These are phyloP conservation scores for Colletotrichum sp. DNA, from an alignment of 2,329 filamentous ascomycete species.

Conservation along the genomic window DNA sequence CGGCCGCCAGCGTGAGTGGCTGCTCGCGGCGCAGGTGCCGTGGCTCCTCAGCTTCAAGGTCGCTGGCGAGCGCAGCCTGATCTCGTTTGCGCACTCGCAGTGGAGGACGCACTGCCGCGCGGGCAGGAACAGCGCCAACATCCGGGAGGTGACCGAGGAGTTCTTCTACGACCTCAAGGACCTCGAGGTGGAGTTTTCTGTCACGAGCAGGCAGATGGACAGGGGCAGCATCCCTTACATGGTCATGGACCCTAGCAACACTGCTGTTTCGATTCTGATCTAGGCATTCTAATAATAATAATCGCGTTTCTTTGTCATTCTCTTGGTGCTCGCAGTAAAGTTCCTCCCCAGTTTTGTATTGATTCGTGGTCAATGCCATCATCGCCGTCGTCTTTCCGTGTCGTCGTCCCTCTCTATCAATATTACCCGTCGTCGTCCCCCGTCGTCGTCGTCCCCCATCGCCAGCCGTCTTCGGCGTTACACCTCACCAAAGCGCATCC, in stretches of 20 bases:
- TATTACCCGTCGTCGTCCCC: neutral
- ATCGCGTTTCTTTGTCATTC: neutral
- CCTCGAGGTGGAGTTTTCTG: constrained; percentile 31
- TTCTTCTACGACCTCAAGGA: constrained; percentile 31
- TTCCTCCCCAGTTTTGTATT: neutral
- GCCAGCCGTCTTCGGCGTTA: neutral
- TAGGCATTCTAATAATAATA: neutral
- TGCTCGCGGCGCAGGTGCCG: constrained; percentile 48
- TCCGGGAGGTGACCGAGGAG: constrained; percentile 28
- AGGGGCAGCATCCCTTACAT: constrained; percentile 37
- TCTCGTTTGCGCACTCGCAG: constrained; percentile 44
- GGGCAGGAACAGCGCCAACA: constrained; percentile 21
- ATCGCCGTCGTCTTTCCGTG: neutral
- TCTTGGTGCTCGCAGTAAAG: neutral
- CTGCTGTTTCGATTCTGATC: constrained; percentile 37
- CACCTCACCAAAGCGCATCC: neutral
- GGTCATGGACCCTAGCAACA: constrained; percentile 41
- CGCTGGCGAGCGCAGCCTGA: constrained; percentile 40
- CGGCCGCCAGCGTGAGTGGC: constrained; percentile 45
- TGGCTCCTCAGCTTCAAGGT: constrained; percentile 50
- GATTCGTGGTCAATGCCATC: neutral
- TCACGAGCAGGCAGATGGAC: constrained; percentile 36
- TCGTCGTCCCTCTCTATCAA: neutral
- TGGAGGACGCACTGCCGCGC: constrained; percentile 33
- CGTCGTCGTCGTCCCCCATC: too few species aligned